These are phyloP conservation scores for Tubosaeta sp. DNA, from an alignment of 768 basidiomycete genomes.

Conservation along the genomic window DNA sequence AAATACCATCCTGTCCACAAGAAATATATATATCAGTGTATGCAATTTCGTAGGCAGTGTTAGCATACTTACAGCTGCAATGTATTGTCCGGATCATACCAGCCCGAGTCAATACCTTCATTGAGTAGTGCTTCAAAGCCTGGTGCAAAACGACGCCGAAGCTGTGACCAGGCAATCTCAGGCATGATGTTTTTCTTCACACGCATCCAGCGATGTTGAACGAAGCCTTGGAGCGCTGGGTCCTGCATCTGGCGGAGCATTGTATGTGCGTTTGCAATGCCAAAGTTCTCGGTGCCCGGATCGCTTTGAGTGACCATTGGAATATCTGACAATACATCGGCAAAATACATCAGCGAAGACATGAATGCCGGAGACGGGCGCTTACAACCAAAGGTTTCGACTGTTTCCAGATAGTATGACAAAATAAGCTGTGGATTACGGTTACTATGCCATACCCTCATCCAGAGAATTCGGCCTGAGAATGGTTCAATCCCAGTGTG, in stretches of 20 bases:
- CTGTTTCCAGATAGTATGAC: background rate
- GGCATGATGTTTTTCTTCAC: slow-evolving; percentile 39
- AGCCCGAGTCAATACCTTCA: slow-evolving; percentile 23
- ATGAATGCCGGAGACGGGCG: background rate
- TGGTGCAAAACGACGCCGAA: slow-evolving; percentile 28
- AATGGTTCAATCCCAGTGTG: slow-evolving; percentile 1
- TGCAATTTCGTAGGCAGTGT: too few species aligned
- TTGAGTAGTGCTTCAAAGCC: slow-evolving; percentile 36
- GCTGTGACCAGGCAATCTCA: slow-evolving; percentile 39
- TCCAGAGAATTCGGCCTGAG: background rate
- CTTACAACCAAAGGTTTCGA: background rate
- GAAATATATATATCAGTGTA: too few species aligned
- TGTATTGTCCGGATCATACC: slow-evolving; percentile 27
- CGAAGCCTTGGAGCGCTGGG: slow-evolving; percentile 30
- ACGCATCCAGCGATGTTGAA: slow-evolving; percentile 40
- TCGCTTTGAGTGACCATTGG: background rate
- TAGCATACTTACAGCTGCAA: slow-evolving; percentile 27
- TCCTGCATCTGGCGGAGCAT: slow-evolving; percentile 22
- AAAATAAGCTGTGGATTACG: background rate
- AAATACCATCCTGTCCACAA: slow-evolving; percentile 38
- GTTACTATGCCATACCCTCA: slow-evolving; percentile 5
- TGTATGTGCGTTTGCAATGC: slow-evolving; percentile 1
- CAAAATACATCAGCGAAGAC: background rate
- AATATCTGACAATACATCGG: background rate
- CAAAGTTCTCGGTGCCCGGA: background rate